Percentiles rank a stretch among this genome's conserved stretches.
Evolutionary conservation across 768 basidiomycete species (phyloP).

Genomic region (Kwoniella pini): DNA sequence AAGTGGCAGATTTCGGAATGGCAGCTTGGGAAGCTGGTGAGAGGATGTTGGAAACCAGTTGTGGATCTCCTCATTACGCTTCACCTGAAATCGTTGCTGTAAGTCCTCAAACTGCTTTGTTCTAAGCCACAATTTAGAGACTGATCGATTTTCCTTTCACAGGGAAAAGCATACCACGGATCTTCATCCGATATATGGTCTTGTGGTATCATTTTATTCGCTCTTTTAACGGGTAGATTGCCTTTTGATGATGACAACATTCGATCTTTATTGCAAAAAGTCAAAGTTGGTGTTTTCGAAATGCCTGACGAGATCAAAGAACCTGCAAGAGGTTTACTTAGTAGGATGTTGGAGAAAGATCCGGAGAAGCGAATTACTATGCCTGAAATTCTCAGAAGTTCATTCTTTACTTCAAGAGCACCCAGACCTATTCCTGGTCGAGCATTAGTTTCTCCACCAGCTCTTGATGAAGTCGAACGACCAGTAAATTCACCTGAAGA

Average conservation of each 20-base stretch:
- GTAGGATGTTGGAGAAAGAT: slow-evolving; percentile 76
- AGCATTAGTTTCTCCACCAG: slow-evolving; percentile 59
- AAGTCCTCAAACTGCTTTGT: slow-evolving; percentile 12
- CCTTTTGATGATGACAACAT: slow-evolving; percentile 92
- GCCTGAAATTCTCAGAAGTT: slow-evolving; percentile 73
- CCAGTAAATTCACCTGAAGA: slow-evolving; percentile 66
- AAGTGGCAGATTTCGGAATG: slow-evolving; percentile 97
- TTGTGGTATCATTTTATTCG: slow-evolving; percentile 88
- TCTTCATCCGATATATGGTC: slow-evolving; percentile 94
- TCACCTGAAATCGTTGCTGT: slow-evolving; percentile 79
- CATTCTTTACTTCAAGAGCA: slow-evolving; percentile 68
- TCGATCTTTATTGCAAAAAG: slow-evolving; percentile 73
- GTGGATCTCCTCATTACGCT: slow-evolving; percentile 93
- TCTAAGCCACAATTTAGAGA: not conserved
- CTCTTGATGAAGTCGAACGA: slow-evolving; percentile 67
- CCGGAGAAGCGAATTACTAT: slow-evolving; percentile 76
- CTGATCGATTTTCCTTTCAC: slow-evolving; percentile 27
- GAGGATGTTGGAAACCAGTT: slow-evolving; percentile 73
- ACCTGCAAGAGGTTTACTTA: slow-evolving; percentile 73
- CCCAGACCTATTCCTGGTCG: slow-evolving; percentile 52
- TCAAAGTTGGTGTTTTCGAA: slow-evolving; percentile 69
- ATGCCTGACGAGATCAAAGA: slow-evolving; percentile 72
- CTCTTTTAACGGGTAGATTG: slow-evolving; percentile 79
- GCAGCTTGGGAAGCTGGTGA: slow-evolving; percentile 78
- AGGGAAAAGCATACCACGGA: slow-evolving; percentile 79